phyloP scores from a whole-genome alignment of 257 asterid genomes.

The Solanum ossicruentum region DNA sequence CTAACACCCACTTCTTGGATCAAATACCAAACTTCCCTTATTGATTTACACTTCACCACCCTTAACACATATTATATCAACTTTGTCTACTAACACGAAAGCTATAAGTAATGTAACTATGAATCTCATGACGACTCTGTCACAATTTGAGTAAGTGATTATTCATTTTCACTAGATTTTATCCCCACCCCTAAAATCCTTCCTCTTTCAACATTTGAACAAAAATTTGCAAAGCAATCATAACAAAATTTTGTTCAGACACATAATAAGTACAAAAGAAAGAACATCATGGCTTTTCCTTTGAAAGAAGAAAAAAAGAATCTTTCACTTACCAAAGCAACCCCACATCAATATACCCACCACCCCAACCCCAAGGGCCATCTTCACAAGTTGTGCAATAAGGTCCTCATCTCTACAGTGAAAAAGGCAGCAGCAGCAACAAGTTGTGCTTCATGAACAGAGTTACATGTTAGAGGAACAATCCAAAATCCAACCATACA shows the following conservation, averaged over 20 bases:
- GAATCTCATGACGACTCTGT: no score
- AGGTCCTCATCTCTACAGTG: background rate
- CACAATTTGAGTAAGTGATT: background rate
- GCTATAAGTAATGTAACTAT: no score
- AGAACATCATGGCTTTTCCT: background rate
- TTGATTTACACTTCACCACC: no score
- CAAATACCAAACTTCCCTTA: background rate
- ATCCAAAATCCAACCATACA: background rate
- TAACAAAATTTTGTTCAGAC: background rate
- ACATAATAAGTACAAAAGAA: background rate
- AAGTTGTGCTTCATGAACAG: background rate
- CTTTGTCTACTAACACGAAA: no score
- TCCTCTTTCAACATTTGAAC: background rate
- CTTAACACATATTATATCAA: no score
- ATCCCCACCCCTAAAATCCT: background rate
- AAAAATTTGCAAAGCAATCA: background rate
- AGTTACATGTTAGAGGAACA: background rate
- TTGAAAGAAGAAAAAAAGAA: background rate
- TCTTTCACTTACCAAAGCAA: conserved; percentile 7
- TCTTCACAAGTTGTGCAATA: background rate
- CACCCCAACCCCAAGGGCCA: background rate
- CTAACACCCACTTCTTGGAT: background rate
- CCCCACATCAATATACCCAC: background rate
- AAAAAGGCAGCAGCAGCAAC: background rate
- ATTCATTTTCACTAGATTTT: background rate